Conservation (phyloP, 2,329 filamentous ascomycete species). For the Ceratocystis eucalypticola region DNA sequence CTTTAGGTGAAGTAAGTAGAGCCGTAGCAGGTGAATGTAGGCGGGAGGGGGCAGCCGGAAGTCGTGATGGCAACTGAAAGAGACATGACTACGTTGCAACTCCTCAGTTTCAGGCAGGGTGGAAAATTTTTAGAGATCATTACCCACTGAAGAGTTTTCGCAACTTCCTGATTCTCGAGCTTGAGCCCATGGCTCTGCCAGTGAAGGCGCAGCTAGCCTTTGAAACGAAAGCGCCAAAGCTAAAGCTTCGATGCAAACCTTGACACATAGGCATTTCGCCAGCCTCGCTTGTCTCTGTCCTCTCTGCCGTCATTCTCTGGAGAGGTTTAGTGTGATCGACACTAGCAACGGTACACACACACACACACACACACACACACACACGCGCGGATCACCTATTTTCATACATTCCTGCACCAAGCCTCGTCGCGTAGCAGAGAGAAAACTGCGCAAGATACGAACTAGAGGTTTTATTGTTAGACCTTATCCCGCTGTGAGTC, state of each 20-base stretch:
- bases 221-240: background rate
- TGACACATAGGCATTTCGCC: background rate
- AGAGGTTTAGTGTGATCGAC: no score
- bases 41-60: no score
- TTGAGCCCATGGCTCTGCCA: background rate
- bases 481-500: background rate
- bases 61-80: no score
- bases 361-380: no score
- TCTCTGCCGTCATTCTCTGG: background rate
- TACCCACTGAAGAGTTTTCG: background rate
- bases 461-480: background rate
- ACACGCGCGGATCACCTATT: no score
- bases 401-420: no score
- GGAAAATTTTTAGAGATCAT: background rate
- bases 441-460: background rate
- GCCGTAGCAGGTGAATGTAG: no score
- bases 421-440: no score
- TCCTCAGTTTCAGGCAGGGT: no score
- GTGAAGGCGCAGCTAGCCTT: background rate
- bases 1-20: no score
- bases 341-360: background rate
- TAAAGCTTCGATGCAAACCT: background rate
- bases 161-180: background rate
- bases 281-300: background rate
- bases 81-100: no score